Percentiles rank a stretch among this genome's conserved stretches.
These are phyloP conservation scores for Paratinospora sagittata DNA, from an alignment of 164 flowering plant genomes.

Conservation along the genomic window DNA sequence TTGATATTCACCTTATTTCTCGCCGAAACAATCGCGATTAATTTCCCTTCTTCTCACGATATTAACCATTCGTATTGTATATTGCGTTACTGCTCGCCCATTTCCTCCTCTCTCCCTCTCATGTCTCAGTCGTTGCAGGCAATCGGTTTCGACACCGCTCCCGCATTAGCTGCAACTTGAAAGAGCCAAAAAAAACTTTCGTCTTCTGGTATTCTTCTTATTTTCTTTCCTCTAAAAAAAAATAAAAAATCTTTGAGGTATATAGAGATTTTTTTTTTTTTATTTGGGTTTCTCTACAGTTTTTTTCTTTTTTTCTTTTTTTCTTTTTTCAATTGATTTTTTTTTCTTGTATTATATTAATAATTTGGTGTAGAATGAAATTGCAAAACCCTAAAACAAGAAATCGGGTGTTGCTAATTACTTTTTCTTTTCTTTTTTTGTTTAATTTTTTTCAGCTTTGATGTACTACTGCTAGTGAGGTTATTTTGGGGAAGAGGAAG, in stretches of 20 bases:
- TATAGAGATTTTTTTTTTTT: background rate
- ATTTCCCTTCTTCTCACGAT: background rate
- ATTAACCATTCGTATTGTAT: background rate
- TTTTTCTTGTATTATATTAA: background rate
- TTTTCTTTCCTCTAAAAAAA: background rate
- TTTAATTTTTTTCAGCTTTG: constrained; percentile 13
- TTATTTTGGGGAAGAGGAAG: background rate
- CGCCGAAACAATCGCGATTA: background rate
- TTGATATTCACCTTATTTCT: background rate
- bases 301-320: background rate
- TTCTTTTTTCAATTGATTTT: too few species aligned
- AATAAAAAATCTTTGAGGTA: too few species aligned
- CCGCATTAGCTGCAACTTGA: background rate
- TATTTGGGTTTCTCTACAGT: background rate
- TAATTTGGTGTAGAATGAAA: background rate
- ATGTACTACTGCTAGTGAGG: constrained; percentile 1
- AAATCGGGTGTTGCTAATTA: background rate
- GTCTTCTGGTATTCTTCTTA: background rate
- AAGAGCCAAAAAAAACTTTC: background rate
- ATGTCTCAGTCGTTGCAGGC: background rate
- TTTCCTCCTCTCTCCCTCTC: background rate
- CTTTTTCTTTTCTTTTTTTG: too few species aligned
- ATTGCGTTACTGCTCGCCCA: too few species aligned
- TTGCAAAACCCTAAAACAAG: background rate
- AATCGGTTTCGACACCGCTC: background rate